phyloP scores from a whole-genome alignment of 83 land plant species.

The Picea abies region DNA sequence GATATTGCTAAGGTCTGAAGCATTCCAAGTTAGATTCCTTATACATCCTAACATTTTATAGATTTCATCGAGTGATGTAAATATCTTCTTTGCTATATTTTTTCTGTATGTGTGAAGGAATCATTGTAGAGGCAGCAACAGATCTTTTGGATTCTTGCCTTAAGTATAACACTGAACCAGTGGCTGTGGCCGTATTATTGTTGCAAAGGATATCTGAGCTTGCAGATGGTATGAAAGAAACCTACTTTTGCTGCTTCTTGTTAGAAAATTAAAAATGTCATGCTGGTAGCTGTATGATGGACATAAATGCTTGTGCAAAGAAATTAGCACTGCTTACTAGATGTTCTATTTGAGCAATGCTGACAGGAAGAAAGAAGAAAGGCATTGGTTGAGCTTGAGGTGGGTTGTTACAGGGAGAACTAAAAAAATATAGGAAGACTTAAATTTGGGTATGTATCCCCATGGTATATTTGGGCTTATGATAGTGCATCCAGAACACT shows the following conservation, averaged over 20 bases:
- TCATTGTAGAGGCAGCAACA: too few relatives aligned
- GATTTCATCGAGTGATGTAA: too few relatives aligned
- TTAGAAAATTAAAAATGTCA: too few relatives aligned
- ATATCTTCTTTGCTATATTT: too few relatives aligned
- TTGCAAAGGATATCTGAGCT: slow-evolving; percentile 9
- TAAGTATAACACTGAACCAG: not conserved
- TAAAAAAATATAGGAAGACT: not conserved
- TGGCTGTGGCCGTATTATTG: not conserved
- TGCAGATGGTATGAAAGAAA: not conserved
- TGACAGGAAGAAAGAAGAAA: not conserved
- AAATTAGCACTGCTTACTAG: not conserved
- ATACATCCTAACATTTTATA: too few relatives aligned
- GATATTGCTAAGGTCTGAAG: too few relatives aligned
- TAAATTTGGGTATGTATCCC: not conserved
- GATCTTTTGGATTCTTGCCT: not conserved
- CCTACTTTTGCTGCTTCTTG: too few relatives aligned
- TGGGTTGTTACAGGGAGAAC: not conserved
- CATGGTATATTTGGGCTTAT: not conserved
- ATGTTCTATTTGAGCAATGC: not conserved
- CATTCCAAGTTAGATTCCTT: too few relatives aligned
- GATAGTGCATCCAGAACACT: too few relatives aligned
- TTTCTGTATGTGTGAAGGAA: too few relatives aligned
- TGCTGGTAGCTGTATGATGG: too few relatives aligned
- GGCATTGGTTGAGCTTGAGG: not conserved
- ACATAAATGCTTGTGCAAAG: not conserved